A percentile compares a stretch with the other conserved stretches of the same genome.
phyloP scores from a whole-genome alignment of 1,284 basidiomycete species.

The Cutaneotrichosporon dermatis region DNA sequence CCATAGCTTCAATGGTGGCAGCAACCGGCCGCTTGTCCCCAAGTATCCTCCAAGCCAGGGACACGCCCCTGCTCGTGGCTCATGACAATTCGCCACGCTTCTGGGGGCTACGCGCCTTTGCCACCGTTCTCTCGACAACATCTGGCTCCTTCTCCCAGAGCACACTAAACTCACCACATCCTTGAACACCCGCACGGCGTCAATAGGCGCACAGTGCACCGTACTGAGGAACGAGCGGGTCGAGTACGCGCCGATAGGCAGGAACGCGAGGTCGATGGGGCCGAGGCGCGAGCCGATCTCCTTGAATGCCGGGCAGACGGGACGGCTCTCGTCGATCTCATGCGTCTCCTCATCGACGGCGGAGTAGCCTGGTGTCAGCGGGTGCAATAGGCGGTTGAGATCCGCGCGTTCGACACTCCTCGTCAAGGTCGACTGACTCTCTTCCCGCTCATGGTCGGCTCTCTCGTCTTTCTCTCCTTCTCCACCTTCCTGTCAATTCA shows the following conservation, averaged over 20 bases:
- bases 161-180: conserved; percentile 53
- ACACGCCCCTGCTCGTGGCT: too few species aligned
- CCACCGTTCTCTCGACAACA: not conserved
- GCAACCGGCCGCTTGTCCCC: too few species aligned
- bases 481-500: not conserved
- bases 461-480: not conserved
- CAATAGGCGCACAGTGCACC: conserved; percentile 60
- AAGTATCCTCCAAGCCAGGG: too few species aligned
- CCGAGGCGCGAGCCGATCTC: conserved; percentile 51
- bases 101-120: too few species aligned
- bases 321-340: conserved; percentile 43
- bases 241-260: conserved; percentile 65
- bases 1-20: too few species aligned
- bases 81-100: too few species aligned
- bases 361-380: conserved; percentile 32
- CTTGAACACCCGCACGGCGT: conserved; percentile 62
- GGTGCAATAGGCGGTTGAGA: not conserved
- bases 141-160: not conserved
- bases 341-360: conserved; percentile 53
- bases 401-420: too few species aligned
- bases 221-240: conserved; percentile 59
- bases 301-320: conserved; percentile 40
- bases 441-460: too few species aligned
- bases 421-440: too few species aligned
- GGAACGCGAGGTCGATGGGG: conserved; percentile 57